phyloP scores from a whole-genome alignment of 2,329 filamentous ascomycete genomes.

The Orbilia javanica region DNA sequence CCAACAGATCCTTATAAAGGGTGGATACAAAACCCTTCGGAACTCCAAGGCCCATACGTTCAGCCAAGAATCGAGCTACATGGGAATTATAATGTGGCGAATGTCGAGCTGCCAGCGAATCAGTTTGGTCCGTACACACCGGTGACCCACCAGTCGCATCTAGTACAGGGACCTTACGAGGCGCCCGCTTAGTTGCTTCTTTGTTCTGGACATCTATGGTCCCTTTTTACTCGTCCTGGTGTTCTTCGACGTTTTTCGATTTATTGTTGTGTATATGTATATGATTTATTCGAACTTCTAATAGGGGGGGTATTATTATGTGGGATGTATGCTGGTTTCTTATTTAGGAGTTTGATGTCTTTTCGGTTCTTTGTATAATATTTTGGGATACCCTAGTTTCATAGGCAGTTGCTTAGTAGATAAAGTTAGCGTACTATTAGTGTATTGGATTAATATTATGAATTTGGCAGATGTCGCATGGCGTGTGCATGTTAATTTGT shows the following conservation, averaged over 20 bases:
- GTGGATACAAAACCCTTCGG: slow-evolving; percentile 6
- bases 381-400: slow-evolving; percentile 11
- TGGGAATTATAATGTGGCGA: not conserved
- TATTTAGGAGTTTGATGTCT: not conserved
- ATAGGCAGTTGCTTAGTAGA: not conserved
- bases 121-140: not conserved
- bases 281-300: too few species aligned
- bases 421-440: not conserved
- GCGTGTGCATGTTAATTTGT: too few species aligned
- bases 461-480: not conserved
- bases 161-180: slow-evolving; percentile 16
- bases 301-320: not conserved
- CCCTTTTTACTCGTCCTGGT: not conserved
- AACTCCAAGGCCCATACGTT: slow-evolving; percentile 15
- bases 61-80: slow-evolving; percentile 31
- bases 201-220: not conserved
- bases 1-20: slow-evolving; percentile 22
- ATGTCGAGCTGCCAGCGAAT: slow-evolving; percentile 25
- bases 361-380: slow-evolving; percentile 13
- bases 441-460: not conserved
- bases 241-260: not conserved
- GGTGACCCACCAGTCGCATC: not conserved
- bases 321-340: not conserved
- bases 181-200: not conserved
- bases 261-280: not conserved